Percentiles rank a stretch among this genome's conserved stretches.
phyloP scores from a whole-genome alignment of 345 rosid species.

The Camelina laxa region DNA sequence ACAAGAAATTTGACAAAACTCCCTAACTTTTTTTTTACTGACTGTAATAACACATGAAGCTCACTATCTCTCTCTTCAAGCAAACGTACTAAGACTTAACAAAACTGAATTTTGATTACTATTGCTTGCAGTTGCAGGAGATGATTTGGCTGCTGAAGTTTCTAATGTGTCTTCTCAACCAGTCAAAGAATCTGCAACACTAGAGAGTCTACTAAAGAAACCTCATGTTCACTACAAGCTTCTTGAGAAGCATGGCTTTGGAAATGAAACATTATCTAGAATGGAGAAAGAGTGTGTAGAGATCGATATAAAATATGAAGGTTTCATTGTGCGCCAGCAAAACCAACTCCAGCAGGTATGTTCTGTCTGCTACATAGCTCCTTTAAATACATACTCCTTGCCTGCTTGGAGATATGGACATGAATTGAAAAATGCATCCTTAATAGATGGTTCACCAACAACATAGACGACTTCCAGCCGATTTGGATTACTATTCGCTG shows the following conservation, averaged over 20 bases:
- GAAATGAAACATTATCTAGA: conserved; percentile 65
- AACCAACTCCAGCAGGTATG: conserved; percentile 83
- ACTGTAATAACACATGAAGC: conserved; percentile 8
- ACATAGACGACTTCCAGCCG: conserved; percentile 78
- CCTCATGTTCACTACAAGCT: conserved; percentile 81
- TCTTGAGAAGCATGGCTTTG: conserved; percentile 87
- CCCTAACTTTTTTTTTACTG: neutral
- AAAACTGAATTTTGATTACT: conserved; percentile 12
- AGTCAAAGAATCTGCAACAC: conserved; percentile 75
- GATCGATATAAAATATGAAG: conserved; percentile 93
- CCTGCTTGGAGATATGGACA: neutral
- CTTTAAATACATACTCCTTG: neutral
- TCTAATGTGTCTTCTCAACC: conserved; percentile 76
- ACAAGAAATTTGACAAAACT: conserved; percentile 5
- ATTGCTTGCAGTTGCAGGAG: conserved; percentile 53
- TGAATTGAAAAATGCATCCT: neutral
- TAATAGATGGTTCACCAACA: conserved; percentile 85
- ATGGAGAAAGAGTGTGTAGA: conserved; percentile 88
- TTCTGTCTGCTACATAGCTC: conserved; percentile 8
- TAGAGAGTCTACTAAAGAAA: conserved; percentile 90
- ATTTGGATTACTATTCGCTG: conserved; percentile 90
- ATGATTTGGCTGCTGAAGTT: conserved; percentile 85
- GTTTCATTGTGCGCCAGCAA: conserved; percentile 86
- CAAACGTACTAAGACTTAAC: conserved; percentile 5
- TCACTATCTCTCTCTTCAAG: conserved; percentile 9